Base-by-base conservation (phyloP, 768 basidiomycete species). In the Psilocybe sp. region DNA sequence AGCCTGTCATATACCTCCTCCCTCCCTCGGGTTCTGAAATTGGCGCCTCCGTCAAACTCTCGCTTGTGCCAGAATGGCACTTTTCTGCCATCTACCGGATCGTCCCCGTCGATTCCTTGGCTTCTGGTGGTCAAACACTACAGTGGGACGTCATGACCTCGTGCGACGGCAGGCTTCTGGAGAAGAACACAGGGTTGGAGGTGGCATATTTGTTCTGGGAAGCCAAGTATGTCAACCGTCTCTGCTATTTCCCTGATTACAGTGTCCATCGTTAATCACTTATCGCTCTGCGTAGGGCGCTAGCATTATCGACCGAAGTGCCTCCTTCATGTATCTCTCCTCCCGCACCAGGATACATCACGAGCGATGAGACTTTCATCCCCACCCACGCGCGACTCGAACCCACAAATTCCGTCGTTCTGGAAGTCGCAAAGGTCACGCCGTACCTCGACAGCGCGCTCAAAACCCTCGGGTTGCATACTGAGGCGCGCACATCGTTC, bases 1-100 rank as follows among this genome's bases (percentile, higher is more conserved):
- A 74, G 41, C 72, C 71, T 1, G 65, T 71, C 43, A 65, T 71
- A 18, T 72, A 72, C 47, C 55, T 73, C 18, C 62, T 61, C 47
- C 64, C 69, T 1, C 69, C 71, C 0, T 9, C 39, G 11, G 62
- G 64, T 7, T 4, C 23, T 3, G 23, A 28, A 19, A 51, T 59
- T 6, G 53, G 61, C 5, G 64, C 61, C 5, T 51, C 59, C 3
- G 63, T 73, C 38, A 43, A 54, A 2, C 64, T 76, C 12, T 62
- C 63, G 12, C 59, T 75, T n/a, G 51, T 50, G 0, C 60, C 60
- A 12, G 51, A 67, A 16, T 70, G 70, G 69, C 36, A 52, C 13
- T 68, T 74, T 40, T 70, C 68, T 4, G 60, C 62, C 1, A 53
- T 71, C 3, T 70, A 72, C 51, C 73, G 69, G 3, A 59, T 65